These are phyloP conservation scores for Waltiozyma sp. DNA, from an alignment of 1,139 yeast species.

Conservation along the genomic window DNA sequence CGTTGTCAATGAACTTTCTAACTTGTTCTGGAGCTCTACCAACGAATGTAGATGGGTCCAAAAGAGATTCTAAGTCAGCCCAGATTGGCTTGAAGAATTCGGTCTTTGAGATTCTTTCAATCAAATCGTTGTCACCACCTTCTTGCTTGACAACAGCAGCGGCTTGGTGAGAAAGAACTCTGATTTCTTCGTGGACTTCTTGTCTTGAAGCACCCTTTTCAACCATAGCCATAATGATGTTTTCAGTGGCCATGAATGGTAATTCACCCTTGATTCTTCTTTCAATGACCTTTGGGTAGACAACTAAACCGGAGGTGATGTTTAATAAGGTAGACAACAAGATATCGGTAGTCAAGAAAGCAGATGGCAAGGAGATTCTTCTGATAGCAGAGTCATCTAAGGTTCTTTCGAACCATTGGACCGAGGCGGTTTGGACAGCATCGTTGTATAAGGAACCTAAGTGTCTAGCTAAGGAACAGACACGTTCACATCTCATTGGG, in stretches of 20 bases:
- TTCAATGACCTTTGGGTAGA: slow-evolving; percentile 96
- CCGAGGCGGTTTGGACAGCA: slow-evolving; percentile 93
- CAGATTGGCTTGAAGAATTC: slow-evolving; percentile 86
- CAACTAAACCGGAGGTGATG: slow-evolving; percentile 91
- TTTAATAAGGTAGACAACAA: slow-evolving; percentile 80
- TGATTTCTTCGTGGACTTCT: slow-evolving; percentile 94
- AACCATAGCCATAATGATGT: slow-evolving; percentile 98
- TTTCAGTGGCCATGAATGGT: slow-evolving; percentile 99
- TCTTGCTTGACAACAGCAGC: slow-evolving; percentile 95
- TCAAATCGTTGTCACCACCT: slow-evolving; percentile 97
- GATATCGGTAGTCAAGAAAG: slow-evolving; percentile 92
- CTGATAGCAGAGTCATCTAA: slow-evolving; percentile 97
- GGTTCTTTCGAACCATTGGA: slow-evolving; percentile 99
- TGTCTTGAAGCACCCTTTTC: slow-evolving; percentile 97
- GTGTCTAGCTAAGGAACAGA: slow-evolving; percentile 93
- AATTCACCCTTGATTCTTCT: slow-evolving; percentile 90
- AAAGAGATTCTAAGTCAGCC: slow-evolving; percentile 64
- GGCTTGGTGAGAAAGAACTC: slow-evolving; percentile 95
- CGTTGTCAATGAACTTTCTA: slow-evolving; percentile 77
- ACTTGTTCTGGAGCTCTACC: slow-evolving; percentile 99
- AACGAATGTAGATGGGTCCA: slow-evolving; percentile 89
- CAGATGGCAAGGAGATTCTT: slow-evolving; percentile 93
- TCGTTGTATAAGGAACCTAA: slow-evolving; percentile 84
- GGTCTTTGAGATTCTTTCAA: slow-evolving; percentile 74
- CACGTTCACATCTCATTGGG: slow-evolving; percentile 99